Conservation (phyloP, 495 filamentous ascomycete genomes). For the Amniculicola lignicola region DNA sequence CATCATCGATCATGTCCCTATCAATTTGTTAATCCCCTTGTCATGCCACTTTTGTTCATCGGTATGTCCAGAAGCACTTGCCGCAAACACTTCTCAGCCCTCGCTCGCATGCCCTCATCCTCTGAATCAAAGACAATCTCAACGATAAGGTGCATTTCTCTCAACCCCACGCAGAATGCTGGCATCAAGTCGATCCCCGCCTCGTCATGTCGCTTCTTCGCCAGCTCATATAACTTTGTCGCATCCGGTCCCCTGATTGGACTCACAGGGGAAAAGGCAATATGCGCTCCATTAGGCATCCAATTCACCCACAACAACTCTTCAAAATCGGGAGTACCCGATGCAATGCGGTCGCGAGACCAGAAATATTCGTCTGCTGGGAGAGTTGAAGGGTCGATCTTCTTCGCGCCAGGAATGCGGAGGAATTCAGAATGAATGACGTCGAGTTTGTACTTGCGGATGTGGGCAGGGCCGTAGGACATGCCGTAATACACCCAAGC, state of each 20-base stretch:
- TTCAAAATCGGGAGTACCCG: constrained; percentile 21
- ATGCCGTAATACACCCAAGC: constrained; percentile 31
- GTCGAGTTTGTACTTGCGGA: constrained; percentile 18
- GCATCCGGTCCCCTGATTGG: constrained; percentile 21
- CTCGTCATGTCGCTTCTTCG: constrained; percentile 23
- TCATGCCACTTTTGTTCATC: background rate
- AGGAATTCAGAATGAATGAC: constrained; percentile 22
- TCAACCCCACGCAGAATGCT: constrained; percentile 31
- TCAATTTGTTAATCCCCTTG: background rate
- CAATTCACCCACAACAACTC: constrained; percentile 28
- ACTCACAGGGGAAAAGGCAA: constrained; percentile 18
- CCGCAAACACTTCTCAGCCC: constrained; percentile 28
- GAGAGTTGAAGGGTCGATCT: constrained; percentile 19
- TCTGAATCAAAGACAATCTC: constrained; percentile 27
- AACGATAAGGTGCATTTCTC: constrained; percentile 30
- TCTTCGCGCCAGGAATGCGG: constrained; percentile 14
- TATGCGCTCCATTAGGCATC: constrained; percentile 27
- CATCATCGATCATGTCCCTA: constrained; percentile 31
- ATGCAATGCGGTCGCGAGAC: constrained; percentile 16
- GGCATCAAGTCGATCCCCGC: constrained; percentile 28
- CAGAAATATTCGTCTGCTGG: constrained; percentile 28
- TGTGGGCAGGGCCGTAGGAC: constrained; percentile 24
- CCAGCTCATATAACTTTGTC: constrained; percentile 16
- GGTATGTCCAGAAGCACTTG: background rate
- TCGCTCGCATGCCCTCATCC: constrained; percentile 12